Conservation (phyloP, 1,284 basidiomycete species). For the Neonothopanus nambi region DNA sequence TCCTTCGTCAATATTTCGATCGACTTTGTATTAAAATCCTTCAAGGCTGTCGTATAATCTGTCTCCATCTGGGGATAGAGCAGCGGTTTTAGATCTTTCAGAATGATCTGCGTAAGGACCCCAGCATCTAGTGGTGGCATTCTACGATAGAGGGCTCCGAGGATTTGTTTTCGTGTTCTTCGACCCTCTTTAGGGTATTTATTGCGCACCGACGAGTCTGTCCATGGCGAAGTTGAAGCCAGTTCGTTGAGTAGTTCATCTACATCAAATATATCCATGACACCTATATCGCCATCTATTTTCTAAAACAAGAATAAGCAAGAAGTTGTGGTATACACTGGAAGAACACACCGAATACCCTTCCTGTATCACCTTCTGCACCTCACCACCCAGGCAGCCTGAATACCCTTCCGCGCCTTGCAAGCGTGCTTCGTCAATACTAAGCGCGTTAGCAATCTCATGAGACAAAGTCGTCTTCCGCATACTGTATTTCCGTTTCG, state of each 20-base stretch:
- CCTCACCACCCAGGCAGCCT: slow-evolving; percentile 73
- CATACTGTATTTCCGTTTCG: slow-evolving; percentile 68
- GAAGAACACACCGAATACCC: slow-evolving; percentile 31
- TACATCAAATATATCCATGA: slow-evolving; percentile 48
- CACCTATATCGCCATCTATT: slow-evolving; percentile 27
- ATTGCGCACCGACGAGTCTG: slow-evolving; percentile 42
- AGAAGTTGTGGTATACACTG: not conserved
- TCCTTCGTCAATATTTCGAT: slow-evolving; percentile 57
- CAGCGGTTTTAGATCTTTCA: slow-evolving; percentile 80
- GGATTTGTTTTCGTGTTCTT: slow-evolving; percentile 41
- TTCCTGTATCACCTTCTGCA: slow-evolving; percentile 45
- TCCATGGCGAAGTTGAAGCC: slow-evolving; percentile 65
- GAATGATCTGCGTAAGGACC: slow-evolving; percentile 78
- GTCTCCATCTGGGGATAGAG: slow-evolving; percentile 63
- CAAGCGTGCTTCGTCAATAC: slow-evolving; percentile 40
- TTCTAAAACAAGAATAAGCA: slow-evolving; percentile 13
- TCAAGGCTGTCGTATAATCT: slow-evolving; percentile 50
- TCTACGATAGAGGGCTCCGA: slow-evolving; percentile 52
- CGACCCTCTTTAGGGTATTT: slow-evolving; percentile 25
- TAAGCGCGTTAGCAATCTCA: slow-evolving; percentile 53
- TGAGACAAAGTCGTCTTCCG: slow-evolving; percentile 68
- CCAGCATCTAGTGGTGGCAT: slow-evolving; percentile 62
- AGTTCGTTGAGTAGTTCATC: slow-evolving; percentile 73
- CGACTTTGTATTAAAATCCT: slow-evolving; percentile 54
- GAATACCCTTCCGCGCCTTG: slow-evolving; percentile 37